phyloP scores from a whole-genome alignment of 768 basidiomycete species.

The Galerina marginata region DNA sequence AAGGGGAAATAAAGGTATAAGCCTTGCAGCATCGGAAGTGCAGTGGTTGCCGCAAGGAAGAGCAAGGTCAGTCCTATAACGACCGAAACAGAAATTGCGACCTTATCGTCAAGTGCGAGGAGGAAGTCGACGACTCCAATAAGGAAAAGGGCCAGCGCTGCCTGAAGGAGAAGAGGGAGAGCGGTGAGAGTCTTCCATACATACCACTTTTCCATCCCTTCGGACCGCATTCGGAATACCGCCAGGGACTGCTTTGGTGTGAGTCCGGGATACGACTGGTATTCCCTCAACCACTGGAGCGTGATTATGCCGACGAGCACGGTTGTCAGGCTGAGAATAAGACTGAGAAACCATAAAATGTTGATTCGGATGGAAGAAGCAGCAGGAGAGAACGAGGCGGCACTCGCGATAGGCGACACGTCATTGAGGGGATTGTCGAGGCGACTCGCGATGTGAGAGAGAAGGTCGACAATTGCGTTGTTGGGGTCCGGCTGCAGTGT shows the following conservation, averaged over 20 bases:
- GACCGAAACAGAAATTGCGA: constrained; percentile 25
- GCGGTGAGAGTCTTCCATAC: constrained; percentile 28
- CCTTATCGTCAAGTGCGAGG: constrained; percentile 14
- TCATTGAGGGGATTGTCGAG: constrained; percentile 4
- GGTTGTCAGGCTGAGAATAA: constrained; percentile 17
- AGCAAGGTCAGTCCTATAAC: constrained; percentile 21
- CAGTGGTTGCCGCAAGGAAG: constrained; percentile 27
- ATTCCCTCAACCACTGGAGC: constrained; percentile 22
- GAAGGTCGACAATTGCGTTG: constrained; percentile 12
- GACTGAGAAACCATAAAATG: constrained; percentile 20
- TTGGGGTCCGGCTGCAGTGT: constrained; percentile 20
- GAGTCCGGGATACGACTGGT: constrained; percentile 10
- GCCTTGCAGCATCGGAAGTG: constrained; percentile 28
- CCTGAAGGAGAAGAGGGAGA: constrained; percentile 32
- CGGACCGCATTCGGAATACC: constrained; percentile 29
- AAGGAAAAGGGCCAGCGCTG: constrained; percentile 33
- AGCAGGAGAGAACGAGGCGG: not conserved
- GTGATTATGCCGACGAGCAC: constrained; percentile 16
- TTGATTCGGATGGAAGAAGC: constrained; percentile 14
- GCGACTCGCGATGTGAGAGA: constrained; percentile 13
- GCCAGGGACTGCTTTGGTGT: constrained; percentile 11
- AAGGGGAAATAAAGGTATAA: constrained; percentile 4
- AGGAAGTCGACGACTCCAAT: constrained; percentile 26
- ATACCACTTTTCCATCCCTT: constrained; percentile 30
- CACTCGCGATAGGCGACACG: not conserved